A percentile compares a stretch with the other conserved stretches of the same genome.
Conservation (phyloP, 2,329 filamentous ascomycete species). For the Neurospora crassa region DNA sequence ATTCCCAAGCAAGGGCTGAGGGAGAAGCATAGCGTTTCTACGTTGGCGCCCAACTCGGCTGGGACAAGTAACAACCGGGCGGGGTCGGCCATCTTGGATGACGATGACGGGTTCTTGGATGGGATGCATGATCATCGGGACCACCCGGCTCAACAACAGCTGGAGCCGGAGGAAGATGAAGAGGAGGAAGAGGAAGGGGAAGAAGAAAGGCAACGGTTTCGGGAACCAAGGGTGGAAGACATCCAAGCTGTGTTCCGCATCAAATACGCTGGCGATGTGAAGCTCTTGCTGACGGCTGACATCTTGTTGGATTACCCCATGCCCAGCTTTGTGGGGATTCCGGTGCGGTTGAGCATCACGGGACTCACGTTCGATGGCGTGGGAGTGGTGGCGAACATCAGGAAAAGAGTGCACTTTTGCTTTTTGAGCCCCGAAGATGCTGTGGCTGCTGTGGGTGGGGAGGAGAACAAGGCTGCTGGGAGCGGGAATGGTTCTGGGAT, state of each 20-base stretch:
- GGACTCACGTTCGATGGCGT: slow-evolving; percentile 93
- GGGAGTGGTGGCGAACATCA: slow-evolving; percentile 83
- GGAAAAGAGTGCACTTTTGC: slow-evolving; percentile 83
- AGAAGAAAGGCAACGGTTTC: slow-evolving; percentile 32
- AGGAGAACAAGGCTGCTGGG: slow-evolving; percentile 23
- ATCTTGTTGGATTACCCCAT: slow-evolving; percentile 97
- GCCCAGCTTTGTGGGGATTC: slow-evolving; percentile 94
- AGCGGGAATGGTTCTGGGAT: slow-evolving; percentile 28
- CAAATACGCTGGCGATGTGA: slow-evolving; percentile 78
- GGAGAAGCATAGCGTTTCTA: slow-evolving; percentile 55
- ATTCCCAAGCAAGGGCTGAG: slow-evolving; percentile 25
- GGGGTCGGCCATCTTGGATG: slow-evolving; percentile 30
- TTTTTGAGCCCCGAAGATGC: slow-evolving; percentile 92
- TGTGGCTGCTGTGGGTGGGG: slow-evolving; percentile 54
- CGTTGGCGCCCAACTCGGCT: slow-evolving; percentile 45
- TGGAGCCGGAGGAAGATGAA: slow-evolving; percentile 10
- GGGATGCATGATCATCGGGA: not conserved
- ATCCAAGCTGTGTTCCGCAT: slow-evolving; percentile 89
- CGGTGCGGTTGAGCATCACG: slow-evolving; percentile 88
- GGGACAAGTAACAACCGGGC: slow-evolving; percentile 21
- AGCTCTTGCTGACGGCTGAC: slow-evolving; percentile 83
- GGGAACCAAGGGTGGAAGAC: slow-evolving; percentile 73
- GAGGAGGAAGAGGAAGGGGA: slow-evolving; percentile 2
- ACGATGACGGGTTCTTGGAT: slow-evolving; percentile 21
- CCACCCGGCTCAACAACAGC: not conserved